Evolutionary conservation across 306 rosid species (phyloP).

Genomic region (Lathyrus sativus): DNA sequence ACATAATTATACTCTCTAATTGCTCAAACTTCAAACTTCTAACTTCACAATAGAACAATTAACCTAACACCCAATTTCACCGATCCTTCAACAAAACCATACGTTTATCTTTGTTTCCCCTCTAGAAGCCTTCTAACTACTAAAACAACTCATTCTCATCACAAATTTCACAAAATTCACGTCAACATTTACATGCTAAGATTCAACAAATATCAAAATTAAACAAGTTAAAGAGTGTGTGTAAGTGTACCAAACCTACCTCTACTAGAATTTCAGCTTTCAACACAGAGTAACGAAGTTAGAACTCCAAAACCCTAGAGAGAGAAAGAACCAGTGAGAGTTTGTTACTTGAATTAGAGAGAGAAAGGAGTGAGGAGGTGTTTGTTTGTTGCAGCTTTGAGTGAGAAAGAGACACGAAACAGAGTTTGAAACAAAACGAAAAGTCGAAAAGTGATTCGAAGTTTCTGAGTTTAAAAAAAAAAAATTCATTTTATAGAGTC

Average conservation of each 20-base stretch:
- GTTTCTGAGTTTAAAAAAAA: not conserved
- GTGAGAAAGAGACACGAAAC: not conserved
- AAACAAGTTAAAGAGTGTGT: not conserved
- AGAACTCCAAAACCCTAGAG: not conserved
- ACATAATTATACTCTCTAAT: not conserved
- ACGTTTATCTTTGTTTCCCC: constrained; percentile 9
- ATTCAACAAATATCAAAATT: constrained; percentile 30
- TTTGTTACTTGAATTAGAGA: not conserved
- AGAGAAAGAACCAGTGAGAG: not conserved
- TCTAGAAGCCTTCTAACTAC: constrained; percentile 20
- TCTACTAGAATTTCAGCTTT: not conserved
- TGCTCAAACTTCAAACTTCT: constrained; percentile 20
- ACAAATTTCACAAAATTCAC: constrained; percentile 38
- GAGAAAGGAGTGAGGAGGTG: not conserved
- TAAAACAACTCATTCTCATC: constrained; percentile 31
- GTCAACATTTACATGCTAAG: constrained; percentile 21
- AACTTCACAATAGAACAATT: constrained; percentile 9
- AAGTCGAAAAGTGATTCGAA: not conserved
- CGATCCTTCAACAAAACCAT: not conserved
- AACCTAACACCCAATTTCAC: constrained; percentile 20
- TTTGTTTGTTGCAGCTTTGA: not conserved
- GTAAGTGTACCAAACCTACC: constrained; percentile 48
- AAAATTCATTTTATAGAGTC: not conserved
- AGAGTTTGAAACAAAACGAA: not conserved
- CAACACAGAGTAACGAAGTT: constrained; percentile 15